phyloP scores from a whole-genome alignment of 2,329 filamentous ascomycete genomes.

The Clonostachys rosea region DNA sequence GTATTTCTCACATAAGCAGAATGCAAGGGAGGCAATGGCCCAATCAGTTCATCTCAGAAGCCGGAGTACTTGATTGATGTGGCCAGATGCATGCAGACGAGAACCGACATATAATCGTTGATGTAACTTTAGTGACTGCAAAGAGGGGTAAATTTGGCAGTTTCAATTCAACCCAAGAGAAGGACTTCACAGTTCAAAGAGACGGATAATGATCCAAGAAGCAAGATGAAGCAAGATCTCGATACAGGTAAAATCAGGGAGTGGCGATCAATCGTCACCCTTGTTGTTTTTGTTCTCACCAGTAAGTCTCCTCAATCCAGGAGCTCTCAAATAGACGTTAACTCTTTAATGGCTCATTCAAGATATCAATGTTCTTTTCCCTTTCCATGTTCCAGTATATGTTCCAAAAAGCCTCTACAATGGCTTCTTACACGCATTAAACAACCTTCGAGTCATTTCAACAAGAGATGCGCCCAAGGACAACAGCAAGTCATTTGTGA shows the following conservation, averaged over 20 bases:
- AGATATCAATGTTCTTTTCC: conserved; percentile 68
- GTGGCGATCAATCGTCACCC: conserved; percentile 67
- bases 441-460: conserved; percentile 42
- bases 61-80: no score
- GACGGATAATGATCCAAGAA: no score
- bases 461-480: conserved; percentile 3
- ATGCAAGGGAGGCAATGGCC: no score
- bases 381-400: conserved; percentile 60
- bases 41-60: no score
- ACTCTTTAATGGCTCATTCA: background rate
- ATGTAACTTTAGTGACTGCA: no score
- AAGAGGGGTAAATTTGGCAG: no score
- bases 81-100: no score
- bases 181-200: conserved; percentile 3
- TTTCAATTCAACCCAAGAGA: background rate
- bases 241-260: conserved; percentile 40
- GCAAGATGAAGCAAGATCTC: no score
- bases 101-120: no score
- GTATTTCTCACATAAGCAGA: no score
- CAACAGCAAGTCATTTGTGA: conserved; percentile 31
- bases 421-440: conserved; percentile 27
- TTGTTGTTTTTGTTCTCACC: conserved; percentile 64
- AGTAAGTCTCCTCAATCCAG: conserved; percentile 47
- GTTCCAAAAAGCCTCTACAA: conserved; percentile 47
- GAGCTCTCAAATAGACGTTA: background rate